These are phyloP conservation scores for Trametes maxima DNA, from an alignment of 768 basidiomycete genomes.

Conservation along the genomic window DNA sequence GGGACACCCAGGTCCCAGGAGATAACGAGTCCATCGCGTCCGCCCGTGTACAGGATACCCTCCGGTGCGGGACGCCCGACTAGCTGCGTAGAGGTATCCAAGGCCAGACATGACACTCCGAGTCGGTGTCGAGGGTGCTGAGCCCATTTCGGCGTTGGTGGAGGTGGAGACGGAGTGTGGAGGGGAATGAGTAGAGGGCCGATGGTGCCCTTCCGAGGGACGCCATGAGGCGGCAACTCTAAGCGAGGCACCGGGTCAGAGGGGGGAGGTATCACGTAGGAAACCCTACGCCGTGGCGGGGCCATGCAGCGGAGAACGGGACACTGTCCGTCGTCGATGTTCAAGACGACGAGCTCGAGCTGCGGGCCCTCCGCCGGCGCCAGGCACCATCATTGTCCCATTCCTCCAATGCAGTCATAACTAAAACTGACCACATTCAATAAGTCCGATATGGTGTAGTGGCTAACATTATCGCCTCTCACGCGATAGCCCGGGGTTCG, in stretches of 20 bases:
- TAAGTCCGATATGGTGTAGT: conserved; percentile 17
- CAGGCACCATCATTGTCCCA: neutral
- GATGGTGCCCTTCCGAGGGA: conserved; percentile 65
- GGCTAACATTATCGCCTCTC: conserved; percentile 22
- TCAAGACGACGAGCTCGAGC: neutral
- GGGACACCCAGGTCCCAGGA: conserved; percentile 83
- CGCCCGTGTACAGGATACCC: conserved; percentile 89
- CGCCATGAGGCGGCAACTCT: conserved; percentile 66
- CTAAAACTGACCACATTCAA: neutral
- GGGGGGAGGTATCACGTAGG: conserved; percentile 85
- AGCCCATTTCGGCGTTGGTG: conserved; percentile 24
- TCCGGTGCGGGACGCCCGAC: conserved; percentile 66
- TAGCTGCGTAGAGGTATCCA: conserved; percentile 82
- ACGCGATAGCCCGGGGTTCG: conserved; percentile 23
- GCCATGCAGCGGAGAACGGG: conserved; percentile 25
- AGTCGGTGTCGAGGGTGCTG: conserved; percentile 82
- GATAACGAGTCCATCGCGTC: conserved; percentile 85
- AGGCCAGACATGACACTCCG: conserved; percentile 82
- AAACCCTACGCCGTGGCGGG: conserved; percentile 68
- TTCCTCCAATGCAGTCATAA: neutral
- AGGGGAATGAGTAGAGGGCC: conserved; percentile 65
- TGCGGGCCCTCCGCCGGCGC: neutral
- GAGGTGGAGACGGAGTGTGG: conserved; percentile 24
- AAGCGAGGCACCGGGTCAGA: conserved; percentile 62
- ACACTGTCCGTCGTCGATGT: neutral